phyloP scores from a whole-genome alignment of 176 grass and related monocot genomes.

The Raddia distichophylla region DNA sequence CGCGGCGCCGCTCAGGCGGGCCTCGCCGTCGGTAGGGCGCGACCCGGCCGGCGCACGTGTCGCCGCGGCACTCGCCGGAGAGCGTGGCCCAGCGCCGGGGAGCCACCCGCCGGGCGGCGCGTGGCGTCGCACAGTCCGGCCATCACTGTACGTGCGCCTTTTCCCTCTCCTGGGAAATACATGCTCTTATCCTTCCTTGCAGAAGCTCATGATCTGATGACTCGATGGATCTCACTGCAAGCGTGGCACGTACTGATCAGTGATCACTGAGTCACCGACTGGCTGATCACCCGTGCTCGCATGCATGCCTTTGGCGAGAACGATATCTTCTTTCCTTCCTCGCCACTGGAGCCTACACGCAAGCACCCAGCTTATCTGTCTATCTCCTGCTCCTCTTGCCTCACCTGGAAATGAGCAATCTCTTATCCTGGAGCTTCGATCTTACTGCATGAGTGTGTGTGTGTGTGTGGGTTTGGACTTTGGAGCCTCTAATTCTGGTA shows the following conservation, averaged over 20 bases:
- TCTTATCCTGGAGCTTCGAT: neutral
- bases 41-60: slow-evolving; percentile 23
- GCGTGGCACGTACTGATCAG: too few relatives aligned
- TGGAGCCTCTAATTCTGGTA: too few relatives aligned
- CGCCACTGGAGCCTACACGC: neutral
- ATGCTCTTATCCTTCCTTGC: too few relatives aligned
- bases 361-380: neutral
- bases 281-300: too few relatives aligned
- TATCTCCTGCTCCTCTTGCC: slow-evolving; percentile 24
- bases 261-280: too few relatives aligned
- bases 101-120: slow-evolving; percentile 27
- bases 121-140: slow-evolving; percentile 12
- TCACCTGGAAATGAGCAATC: neutral
- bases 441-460: too few relatives aligned
- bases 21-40: slow-evolving; percentile 1
- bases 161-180: too few relatives aligned
- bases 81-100: slow-evolving; percentile 25
- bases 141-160: neutral
- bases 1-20: too few relatives aligned
- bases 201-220: too few relatives aligned
- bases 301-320: too few relatives aligned
- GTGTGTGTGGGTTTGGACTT: too few relatives aligned
- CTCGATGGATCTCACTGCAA: too few relatives aligned
- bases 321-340: neutral
- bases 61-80: neutral